Conservation (phyloP, 108 stramenopile genomes). For the Cyclotella atomus region DNA sequence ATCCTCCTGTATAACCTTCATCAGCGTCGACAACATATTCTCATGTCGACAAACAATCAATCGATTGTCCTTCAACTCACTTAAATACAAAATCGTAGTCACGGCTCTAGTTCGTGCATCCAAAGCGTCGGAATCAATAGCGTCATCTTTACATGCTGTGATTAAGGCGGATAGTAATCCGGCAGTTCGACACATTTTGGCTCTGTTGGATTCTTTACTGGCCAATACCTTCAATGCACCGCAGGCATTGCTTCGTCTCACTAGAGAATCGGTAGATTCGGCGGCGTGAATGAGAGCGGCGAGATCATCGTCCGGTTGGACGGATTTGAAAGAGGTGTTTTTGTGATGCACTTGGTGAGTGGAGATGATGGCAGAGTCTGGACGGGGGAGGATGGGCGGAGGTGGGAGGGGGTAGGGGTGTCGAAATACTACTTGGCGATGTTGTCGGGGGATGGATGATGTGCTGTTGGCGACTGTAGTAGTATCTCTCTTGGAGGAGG, state of each 20-base stretch:
- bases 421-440: slow-evolving; percentile 63
- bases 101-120: slow-evolving; percentile 73
- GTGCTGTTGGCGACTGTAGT: neutral
- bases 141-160: slow-evolving; percentile 48
- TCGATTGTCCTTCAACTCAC: slow-evolving; percentile 75
- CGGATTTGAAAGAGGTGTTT: slow-evolving; percentile 17
- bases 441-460: slow-evolving; percentile 3
- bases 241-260: slow-evolving; percentile 77
- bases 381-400: slow-evolving; percentile 42
- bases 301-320: slow-evolving; percentile 63
- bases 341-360: slow-evolving; percentile 31
- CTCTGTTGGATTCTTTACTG: slow-evolving; percentile 55
- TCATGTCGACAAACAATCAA: slow-evolving; percentile 58
- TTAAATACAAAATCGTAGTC: slow-evolving; percentile 56
- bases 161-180: slow-evolving; percentile 73
- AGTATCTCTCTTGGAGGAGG: neutral
- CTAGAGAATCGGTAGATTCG: slow-evolving; percentile 50
- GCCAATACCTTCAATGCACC: slow-evolving; percentile 83
- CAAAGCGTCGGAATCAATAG: slow-evolving; percentile 52
- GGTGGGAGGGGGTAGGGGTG: slow-evolving; percentile 76
- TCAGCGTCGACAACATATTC: slow-evolving; percentile 53
- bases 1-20: slow-evolving; percentile 67
- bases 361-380: slow-evolving; percentile 50
- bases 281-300: slow-evolving; percentile 63
- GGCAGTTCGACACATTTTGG: slow-evolving; percentile 70